A percentile compares a stretch with the other conserved stretches of the same genome.
Evolutionary conservation across 2,329 filamentous ascomycete species (phyloP).

Genomic region (Aureobasidium sp.): DNA sequence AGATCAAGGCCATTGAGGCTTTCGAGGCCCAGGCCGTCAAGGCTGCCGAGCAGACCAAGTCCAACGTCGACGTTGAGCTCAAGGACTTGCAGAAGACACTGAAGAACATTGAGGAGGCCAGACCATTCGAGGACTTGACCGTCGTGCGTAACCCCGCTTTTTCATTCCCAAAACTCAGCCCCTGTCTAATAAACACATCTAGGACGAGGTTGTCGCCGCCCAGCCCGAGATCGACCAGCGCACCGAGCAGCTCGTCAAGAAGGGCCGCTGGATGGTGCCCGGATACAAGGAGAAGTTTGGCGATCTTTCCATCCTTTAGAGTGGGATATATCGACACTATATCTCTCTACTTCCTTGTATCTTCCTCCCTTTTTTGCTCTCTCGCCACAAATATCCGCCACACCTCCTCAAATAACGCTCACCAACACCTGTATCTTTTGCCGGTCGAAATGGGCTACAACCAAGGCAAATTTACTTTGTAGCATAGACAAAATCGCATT

Average conservation of each 20-base stretch:
- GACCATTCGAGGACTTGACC: constrained; percentile 94
- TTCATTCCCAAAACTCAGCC: not conserved
- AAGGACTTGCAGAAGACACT: constrained; percentile 89
- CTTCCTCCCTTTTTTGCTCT: not conserved
- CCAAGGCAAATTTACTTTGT: constrained; percentile 12
- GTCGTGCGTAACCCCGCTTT: constrained; percentile 61
- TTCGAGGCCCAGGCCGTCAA: constrained; percentile 96
- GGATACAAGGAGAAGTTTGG: constrained; percentile 99
- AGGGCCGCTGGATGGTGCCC: constrained; percentile 95
- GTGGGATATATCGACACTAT: constrained; percentile 1
- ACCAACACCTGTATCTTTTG: not conserved
- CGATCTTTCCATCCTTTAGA: constrained; percentile 90
- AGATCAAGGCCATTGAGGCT: constrained; percentile 96
- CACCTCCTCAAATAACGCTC: not conserved
- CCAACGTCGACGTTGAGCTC: constrained; percentile 90
- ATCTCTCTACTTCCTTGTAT: constrained; percentile 8
- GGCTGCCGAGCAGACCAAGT: constrained; percentile 95
- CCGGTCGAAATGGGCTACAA: constrained; percentile 10
- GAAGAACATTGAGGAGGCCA: constrained; percentile 92
- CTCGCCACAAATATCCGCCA: not conserved
- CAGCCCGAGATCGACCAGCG: constrained; percentile 97
- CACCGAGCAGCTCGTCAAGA: constrained; percentile 87
- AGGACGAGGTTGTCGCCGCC: constrained; percentile 93
- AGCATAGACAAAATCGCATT: constrained; percentile 15
- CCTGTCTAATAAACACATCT: constrained; percentile 14